Evolutionary conservation across 495 filamentous ascomycete genomes (phyloP).

Genomic region (Xylaria longipes): DNA sequence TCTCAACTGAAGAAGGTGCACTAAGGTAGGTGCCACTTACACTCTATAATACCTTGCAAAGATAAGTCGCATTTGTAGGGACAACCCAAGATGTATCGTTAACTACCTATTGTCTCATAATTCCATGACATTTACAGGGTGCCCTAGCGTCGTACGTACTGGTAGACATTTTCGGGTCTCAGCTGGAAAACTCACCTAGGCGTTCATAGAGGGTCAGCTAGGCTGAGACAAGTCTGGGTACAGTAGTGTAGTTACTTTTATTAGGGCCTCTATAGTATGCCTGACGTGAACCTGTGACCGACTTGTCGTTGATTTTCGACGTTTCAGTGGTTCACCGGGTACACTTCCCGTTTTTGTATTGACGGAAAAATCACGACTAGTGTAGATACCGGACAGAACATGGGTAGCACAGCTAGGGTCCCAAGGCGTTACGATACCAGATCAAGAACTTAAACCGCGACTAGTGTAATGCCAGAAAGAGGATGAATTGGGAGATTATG

Average conservation of each 20-base stretch:
- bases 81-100: background rate
- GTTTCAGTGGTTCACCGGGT: background rate
- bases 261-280: background rate
- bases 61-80: background rate
- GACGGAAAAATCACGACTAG: background rate
- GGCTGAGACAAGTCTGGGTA: background rate
- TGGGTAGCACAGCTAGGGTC: background rate
- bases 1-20: background rate
- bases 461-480: constrained; percentile 21
- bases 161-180: background rate
- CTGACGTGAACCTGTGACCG: background rate
- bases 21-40: background rate
- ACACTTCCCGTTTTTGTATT: background rate
- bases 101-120: background rate
- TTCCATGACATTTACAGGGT: background rate
- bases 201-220: background rate
- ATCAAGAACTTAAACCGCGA: constrained; percentile 18
- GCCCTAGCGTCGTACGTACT: background rate
- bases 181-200: background rate
- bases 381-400: background rate
- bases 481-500: background rate
- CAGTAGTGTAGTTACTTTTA: too few species aligned
- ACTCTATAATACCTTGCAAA: background rate
- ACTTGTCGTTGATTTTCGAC: background rate
- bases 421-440: constrained; percentile 6